phyloP scores from a whole-genome alignment of 1,284 basidiomycete species.

The Trichosporon inkin region DNA sequence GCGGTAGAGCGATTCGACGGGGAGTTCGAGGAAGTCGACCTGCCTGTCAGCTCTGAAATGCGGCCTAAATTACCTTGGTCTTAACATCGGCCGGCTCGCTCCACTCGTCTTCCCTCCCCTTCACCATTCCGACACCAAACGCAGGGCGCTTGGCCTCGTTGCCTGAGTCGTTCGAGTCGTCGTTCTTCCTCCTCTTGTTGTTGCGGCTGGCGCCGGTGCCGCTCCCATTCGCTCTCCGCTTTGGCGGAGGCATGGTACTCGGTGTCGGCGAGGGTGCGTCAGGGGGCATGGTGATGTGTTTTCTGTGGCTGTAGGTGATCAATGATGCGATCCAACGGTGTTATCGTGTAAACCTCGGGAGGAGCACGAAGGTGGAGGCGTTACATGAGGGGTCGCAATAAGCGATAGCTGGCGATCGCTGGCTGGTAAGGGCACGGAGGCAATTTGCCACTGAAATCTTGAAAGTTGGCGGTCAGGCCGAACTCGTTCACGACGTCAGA shows the following conservation, averaged over 20 bases:
- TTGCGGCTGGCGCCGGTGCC: slow-evolving; percentile 19
- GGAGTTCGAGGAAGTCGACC: slow-evolving; percentile 47
- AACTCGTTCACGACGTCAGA: slow-evolving; percentile 1
- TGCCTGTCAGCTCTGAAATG: slow-evolving; percentile 14
- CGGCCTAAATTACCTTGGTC: slow-evolving; percentile 33
- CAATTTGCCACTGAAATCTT: slow-evolving; percentile 19
- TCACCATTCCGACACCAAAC: slow-evolving; percentile 29
- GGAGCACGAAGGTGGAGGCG: slow-evolving; percentile 22
- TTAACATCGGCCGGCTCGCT: slow-evolving; percentile 39
- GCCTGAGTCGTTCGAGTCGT: slow-evolving; percentile 22
- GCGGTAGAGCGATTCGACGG: slow-evolving; percentile 41
- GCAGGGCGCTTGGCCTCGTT: slow-evolving; percentile 12
- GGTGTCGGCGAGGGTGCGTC: slow-evolving; percentile 26
- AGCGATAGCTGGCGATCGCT: background rate
- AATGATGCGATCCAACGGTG: background rate
- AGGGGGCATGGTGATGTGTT: slow-evolving; percentile 15
- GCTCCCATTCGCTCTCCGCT: slow-evolving; percentile 8
- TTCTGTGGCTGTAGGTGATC: background rate
- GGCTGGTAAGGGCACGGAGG: background rate
- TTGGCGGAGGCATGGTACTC: slow-evolving; percentile 11
- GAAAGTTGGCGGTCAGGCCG: slow-evolving; percentile 3
- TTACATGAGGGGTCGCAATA: background rate
- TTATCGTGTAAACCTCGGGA: background rate
- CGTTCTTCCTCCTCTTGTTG: slow-evolving; percentile 40
- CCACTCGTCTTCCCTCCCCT: slow-evolving; percentile 38